Conservation (phyloP, 257 asterid species). For the Solanum sejunctum region DNA sequence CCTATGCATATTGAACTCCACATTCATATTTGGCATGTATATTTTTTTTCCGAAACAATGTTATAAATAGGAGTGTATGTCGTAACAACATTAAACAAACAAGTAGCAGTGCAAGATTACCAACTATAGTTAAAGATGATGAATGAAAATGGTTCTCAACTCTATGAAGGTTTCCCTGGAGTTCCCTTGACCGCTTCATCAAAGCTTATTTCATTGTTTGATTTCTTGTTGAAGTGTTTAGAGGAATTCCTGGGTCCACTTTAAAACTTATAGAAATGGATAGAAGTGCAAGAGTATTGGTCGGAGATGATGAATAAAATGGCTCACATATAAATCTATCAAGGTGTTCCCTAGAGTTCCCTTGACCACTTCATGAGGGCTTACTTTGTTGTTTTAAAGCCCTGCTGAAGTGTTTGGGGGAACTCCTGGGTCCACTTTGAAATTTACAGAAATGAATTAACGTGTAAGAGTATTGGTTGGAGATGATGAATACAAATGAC, state of each 20-base stretch:
- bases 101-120: not conserved
- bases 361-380: too few relatives aligned
- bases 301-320: too few relatives aligned
- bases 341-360: too few relatives aligned
- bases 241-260: not conserved
- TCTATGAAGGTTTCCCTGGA: constrained; percentile 15
- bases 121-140: not conserved
- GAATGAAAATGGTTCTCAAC: not conserved
- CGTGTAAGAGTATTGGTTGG: not conserved
- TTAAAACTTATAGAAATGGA: not conserved
- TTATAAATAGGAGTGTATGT: not conserved
- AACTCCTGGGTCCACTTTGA: too few relatives aligned
- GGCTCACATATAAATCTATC: too few relatives aligned
- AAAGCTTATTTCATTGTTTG: not conserved
- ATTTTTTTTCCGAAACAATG: not conserved
- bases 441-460: not conserved
- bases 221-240: not conserved
- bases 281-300: too few relatives aligned
- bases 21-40: not conserved
- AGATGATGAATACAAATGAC: too few relatives aligned
- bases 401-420: too few relatives aligned
- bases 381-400: too few relatives aligned
- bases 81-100: not conserved
- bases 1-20: not conserved
- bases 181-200: constrained; percentile 25